Percentiles rank a stretch among this genome's conserved stretches.
These are phyloP conservation scores for Triticum aestivum DNA, from an alignment of 176 grass and related monocot genomes.

Conservation along the genomic window IWGSC_CS_RefSeq_v2.1 NC_057814.1:475418365-475418864, in stretches of 20 bases:
- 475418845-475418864: not conserved
- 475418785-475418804: too few relatives aligned
- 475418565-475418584: not conserved
- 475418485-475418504: too few relatives aligned
- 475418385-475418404: not conserved
- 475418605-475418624: not conserved
- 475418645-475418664: not conserved
- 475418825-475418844: not conserved
- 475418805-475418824: too few relatives aligned
- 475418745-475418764: too few relatives aligned
- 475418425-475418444: not conserved
- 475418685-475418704: too few relatives aligned
- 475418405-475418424: not conserved
- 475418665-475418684: not conserved
- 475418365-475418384: not conserved
- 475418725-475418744: too few relatives aligned
- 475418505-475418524: not conserved
- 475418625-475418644: not conserved
- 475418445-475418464: not conserved
- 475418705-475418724: too few relatives aligned
- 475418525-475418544: not conserved
- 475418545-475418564: not conserved
- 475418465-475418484: not conserved
- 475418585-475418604: not conserved
- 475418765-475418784: too few relatives aligned